Conservation (phyloP, 108 stramenopile species). For the Cyclostephanos invisitatus region DNA sequence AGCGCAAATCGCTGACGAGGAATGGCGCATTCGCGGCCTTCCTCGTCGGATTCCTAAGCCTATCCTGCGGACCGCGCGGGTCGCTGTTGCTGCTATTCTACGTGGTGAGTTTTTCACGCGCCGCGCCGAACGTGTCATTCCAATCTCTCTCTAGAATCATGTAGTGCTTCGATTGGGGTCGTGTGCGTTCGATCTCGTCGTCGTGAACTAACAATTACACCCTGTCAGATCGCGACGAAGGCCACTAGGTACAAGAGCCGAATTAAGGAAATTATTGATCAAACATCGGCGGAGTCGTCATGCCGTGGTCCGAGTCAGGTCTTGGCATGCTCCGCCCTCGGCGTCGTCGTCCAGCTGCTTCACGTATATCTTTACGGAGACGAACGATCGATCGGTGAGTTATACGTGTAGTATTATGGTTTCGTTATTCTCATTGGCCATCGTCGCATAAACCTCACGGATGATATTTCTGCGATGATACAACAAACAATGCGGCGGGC, state of each 20-base stretch:
- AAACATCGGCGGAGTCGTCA: conserved; percentile 36
- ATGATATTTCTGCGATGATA: neutral
- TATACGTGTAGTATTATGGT: neutral
- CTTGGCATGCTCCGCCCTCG: conserved; percentile 66
- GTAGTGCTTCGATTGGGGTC: too few species aligned
- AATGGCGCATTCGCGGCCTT: conserved; percentile 42
- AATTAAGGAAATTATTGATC: conserved; percentile 59
- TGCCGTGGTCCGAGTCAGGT: conserved; percentile 73
- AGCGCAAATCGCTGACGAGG: neutral
- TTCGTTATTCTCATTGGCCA: neutral
- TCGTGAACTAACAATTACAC: neutral
- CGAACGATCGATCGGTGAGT: conserved; percentile 54
- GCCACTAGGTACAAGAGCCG: conserved; percentile 74
- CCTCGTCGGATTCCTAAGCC: conserved; percentile 69
- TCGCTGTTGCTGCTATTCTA: conserved; percentile 79
- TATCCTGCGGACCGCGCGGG: conserved; percentile 67
- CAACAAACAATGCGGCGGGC: neutral
- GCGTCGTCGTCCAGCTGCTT: conserved; percentile 53
- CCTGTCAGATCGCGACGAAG: conserved; percentile 59
- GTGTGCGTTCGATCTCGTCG: too few species aligned
- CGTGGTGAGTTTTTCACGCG: conserved; percentile 8
- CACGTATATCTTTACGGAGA: conserved; percentile 60
- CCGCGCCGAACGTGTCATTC: too few species aligned
- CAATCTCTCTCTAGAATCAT: too few species aligned
- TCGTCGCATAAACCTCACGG: neutral